Evolutionary conservation across 2,329 filamentous ascomycete species (phyloP), one percentile per base, ranked within the genome.

Genomic region (Elsinoe fawcettii): DNA sequence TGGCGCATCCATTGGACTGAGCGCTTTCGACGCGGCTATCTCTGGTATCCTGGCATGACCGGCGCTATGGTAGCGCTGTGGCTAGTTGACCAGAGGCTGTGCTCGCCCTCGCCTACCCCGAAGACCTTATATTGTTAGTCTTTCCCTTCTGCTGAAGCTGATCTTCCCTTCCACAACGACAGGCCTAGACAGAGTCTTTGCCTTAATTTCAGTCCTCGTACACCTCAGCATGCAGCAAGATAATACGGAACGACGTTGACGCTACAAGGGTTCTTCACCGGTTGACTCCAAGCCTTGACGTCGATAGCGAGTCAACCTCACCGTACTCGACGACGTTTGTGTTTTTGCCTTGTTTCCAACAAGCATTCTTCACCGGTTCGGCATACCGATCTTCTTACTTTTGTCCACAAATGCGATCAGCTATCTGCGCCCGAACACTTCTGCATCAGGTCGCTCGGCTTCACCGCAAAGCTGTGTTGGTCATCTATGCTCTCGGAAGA

Each of bases 1-100:
- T 12, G 32, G 18, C 49, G 49, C 32, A 11, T 12, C 49, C 11
- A 53, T 39, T 53, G 49, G 49, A 23, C 16, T 37, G 49, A 34
- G 49, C 49, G 49, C 49, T 53, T 37, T 34, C 30, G 16, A 39
- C 49, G 49, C 49, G 49, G 30, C 49, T 53, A 53, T 23, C 14
- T n/a, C 20, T n/a, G 30, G 27, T 22, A n/a, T 14, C 12, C 41
- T 46, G 18, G 16, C 27, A 30, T 9, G 30, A n/a, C 9, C 44
- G 23, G 44, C 44, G 44, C 44, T 7, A 30, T 49, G 44, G 20
- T 49, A 25, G 20, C 44, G 44, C 32, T 53, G 32, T 39, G 34
- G 25, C 30, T 39, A 36, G 34, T 30, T 37, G 34, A n/a, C 34
- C 14, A 37, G 27, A 37, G 34, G 41, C 41, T 23, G 41, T 25